Base-by-base conservation (phyloP, 148 eudicot species). In the Selenicereus undatus region DNA sequence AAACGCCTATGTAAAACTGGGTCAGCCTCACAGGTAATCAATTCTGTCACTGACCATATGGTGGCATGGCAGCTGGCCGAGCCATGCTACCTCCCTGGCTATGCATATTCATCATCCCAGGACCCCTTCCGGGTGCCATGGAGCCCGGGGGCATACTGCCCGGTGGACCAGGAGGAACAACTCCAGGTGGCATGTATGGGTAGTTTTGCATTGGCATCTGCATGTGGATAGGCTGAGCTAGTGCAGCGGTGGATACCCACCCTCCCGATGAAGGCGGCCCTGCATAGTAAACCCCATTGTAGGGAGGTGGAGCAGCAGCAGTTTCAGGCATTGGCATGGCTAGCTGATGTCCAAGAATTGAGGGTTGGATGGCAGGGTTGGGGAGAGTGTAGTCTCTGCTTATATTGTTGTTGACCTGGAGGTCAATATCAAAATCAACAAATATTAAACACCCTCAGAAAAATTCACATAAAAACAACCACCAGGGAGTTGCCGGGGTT, bases 341-440 rank as follows among this genome's bases (percentile, higher is more conserved):
- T 36, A 94, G 93, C 77, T 90, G 98, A 74, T 88, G 97, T 52
- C 91, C 91, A 29, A 89, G 52, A 39, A 88, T 56, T 27, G 91
- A 78, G 50, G 98, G 90, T 60, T 85, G 94, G 32, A 91, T 73
- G n/a, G 91, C 89, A 77, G 90, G 78, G 81, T 78, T 79, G 36
- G 94, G 88, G 56, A 86, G 69, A 30, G 98, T 95, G 75, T 89
- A 95, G 83, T 95, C 98, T 85, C 98, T 91, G 88, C 97, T 89
- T 58, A 94, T 73, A 82, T 93, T 96, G 73, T 95, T 93, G 86
- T 95, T 95, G 48, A 93, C 88, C 98, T 95, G 89, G 74, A 51
- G 22, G 43, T 26, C 24, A 32, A 20, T 51, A 30, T 69, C 30
- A 35, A 79, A 56, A 35, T 74, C 60, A 42, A 39, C 65, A 52